Base-by-base conservation (phyloP, 169 alveolate genomes). In the Eimeria maxima region DNA sequence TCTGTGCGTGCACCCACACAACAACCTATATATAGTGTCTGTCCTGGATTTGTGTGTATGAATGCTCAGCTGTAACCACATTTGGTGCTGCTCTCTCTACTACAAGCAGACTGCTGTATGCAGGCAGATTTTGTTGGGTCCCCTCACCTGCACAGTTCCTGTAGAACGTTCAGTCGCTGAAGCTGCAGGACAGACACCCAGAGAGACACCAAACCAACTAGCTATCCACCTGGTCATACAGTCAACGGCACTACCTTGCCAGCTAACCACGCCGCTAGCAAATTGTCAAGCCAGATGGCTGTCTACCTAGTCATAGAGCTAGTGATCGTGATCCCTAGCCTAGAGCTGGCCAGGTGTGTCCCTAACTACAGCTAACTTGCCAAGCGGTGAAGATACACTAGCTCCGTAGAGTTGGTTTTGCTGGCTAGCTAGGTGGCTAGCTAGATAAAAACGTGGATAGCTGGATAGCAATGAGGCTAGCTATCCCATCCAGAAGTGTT, bases 121-220 rank as follows among this genome's bases (percentile, higher is more conserved):
- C 20, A 73, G 4, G 50, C 16, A 27, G 13, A 73, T 71, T 33
- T 33, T 33, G 38, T 33, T 33, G 1, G 38, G 38, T 33, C 38
- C 38, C 38, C 45, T 22, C 11, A 83, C 91, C 38, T 83, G 91
- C 91, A 50, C 16, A 83, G 91, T 16, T 83, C 91, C 13, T 83
- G 91, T 13, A 83, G 53, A 16, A 27, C 74, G 50, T 83, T 83
- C 50, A 83, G 74, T n/a, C 91, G 91, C 53, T 83, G 91, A 50
- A 83, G 91, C 91, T 83, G 91, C 38, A n/a, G n/a, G 14, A 78
- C 44, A 78, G 5, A 44, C 24, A 44, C 55, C 69, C n/a, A 60
- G 69, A 5, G 11, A 60, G 69, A 18, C n/a, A 60, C 7, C 69
- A 14, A 13, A 7, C 0, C 69, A 20, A 20, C 69, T 60, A 60